phyloP scores from a whole-genome alignment of 371 early-diverging fungal species.

The Parasitella parasitica region DNA sequence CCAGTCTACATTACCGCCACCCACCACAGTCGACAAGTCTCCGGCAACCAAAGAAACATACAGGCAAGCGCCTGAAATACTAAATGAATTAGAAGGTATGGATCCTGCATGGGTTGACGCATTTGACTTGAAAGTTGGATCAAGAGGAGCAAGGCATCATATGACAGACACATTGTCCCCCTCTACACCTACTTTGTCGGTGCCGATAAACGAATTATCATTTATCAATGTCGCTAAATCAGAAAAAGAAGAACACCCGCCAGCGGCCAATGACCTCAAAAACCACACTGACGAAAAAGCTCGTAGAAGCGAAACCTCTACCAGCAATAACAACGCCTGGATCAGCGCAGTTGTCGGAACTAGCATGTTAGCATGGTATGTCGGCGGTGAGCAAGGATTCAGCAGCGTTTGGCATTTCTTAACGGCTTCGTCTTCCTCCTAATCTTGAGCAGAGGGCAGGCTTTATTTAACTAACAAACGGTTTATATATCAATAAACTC shows the following conservation, averaged over 20 bases:
- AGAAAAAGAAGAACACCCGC: neutral
- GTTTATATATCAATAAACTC: conserved; percentile 39
- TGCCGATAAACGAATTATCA: neutral
- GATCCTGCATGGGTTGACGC: conserved; percentile 26
- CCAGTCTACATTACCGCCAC: neutral
- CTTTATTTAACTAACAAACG: neutral
- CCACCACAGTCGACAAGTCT: neutral
- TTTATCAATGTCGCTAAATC: neutral
- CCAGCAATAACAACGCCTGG: neutral
- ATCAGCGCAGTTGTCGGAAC: conserved; percentile 16
- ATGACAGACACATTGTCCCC: conserved; percentile 11
- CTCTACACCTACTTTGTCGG: neutral
- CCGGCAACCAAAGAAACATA: neutral
- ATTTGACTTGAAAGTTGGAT: conserved; percentile 23
- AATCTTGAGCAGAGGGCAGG: neutral
- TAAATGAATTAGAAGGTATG: conserved; percentile 8
- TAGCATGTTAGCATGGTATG: conserved; percentile 25
- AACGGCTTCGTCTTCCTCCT: neutral
- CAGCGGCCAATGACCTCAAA: neutral
- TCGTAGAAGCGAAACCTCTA: neutral
- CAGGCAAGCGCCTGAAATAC: neutral
- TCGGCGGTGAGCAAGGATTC: conserved; percentile 26
- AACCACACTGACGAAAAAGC: neutral
- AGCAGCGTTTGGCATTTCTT: conserved; percentile 18
- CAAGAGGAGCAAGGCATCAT: conserved; percentile 11